Evolutionary conservation across 768 basidiomycete species (phyloP), one percentile per base, ranked within the genome.

Genomic region (Termitomyces sp.): DNA sequence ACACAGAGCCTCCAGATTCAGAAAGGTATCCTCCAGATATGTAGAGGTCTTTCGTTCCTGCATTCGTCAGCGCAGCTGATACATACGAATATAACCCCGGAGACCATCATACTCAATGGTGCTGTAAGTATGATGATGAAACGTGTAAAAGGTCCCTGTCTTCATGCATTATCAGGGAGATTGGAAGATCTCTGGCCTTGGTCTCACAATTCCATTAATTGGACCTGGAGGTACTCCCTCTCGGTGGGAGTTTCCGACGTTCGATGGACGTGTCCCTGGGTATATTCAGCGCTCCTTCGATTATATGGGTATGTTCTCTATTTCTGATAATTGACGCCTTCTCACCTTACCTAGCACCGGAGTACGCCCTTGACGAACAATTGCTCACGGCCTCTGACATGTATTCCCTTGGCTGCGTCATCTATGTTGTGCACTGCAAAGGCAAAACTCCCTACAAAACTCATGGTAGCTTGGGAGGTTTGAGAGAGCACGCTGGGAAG

Each of bases 171-270:
- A 56, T 15, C 66, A 96, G 94, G 96, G 97, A 37, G 97, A 99
- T 73, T 99, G 97, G 97, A 99, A 98, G 76, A 83, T 99, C 38
- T 86, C 90, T 17, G 96, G 94, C 2, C 80, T 99, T 43, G 93
- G 94, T 2, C 77, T 95, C 53, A 94, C 92, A 1, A 94, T 96
- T 36, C 82, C 92, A 6, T 78, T 97, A 8, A 75, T 83, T 43
- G 77, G 81, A 29, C 74, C 86, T 4, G 85, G 89, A 62, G 94
- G 94, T 6, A 77, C 82, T 8, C 81, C 90, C 0, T 86, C 93
- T 0, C 83, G 85, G 32, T 98, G 96, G 91, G 90, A 94, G 67
- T 97, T 91, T 68, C 95, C 95, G 0, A 88, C 91, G 29, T 91
- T 87, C 63, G 96, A 98, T 73, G 85, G 85, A 25, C 81, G 90